Conservation (phyloP, 1,284 basidiomycete species). For the Sanghuangporus weigelae region DNA sequence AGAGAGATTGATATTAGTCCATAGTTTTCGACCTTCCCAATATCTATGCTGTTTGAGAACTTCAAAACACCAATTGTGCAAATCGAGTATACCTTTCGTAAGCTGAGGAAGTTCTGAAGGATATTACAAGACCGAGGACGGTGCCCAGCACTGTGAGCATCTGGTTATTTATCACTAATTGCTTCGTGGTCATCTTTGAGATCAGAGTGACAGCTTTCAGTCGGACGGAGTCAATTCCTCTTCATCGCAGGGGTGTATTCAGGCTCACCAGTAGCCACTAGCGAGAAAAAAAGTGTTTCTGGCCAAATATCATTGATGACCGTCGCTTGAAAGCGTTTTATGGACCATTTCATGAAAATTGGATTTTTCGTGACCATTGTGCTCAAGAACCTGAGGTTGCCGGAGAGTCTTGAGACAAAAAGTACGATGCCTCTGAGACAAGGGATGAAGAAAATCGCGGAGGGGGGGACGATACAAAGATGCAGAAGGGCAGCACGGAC, state of each 20-base stretch:
- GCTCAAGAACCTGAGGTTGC: background rate
- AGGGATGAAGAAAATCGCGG: background rate
- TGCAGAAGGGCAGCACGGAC: background rate
- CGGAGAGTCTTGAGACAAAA: background rate
- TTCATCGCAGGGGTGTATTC: background rate
- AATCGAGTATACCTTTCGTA: constrained; percentile 52
- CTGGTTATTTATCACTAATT: constrained; percentile 39
- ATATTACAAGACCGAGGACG: constrained; percentile 36
- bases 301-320: constrained; percentile 63
- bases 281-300: constrained; percentile 49
- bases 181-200: constrained; percentile 37
- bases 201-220: constrained; percentile 49
- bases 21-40: constrained; percentile 57
- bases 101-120: constrained; percentile 44
- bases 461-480: background rate
- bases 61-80: background rate
- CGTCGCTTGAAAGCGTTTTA: constrained; percentile 54
- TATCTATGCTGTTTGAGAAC: constrained; percentile 34
- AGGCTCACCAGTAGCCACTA: constrained; percentile 48
- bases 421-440: background rate
- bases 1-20: constrained; percentile 51
- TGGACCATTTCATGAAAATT: constrained; percentile 33
- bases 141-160: constrained; percentile 40
- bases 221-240: background rate
- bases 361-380: constrained; percentile 28